Base-by-base conservation (phyloP, 306 rosid species). In the Oemleria cerasiformis region DNA sequence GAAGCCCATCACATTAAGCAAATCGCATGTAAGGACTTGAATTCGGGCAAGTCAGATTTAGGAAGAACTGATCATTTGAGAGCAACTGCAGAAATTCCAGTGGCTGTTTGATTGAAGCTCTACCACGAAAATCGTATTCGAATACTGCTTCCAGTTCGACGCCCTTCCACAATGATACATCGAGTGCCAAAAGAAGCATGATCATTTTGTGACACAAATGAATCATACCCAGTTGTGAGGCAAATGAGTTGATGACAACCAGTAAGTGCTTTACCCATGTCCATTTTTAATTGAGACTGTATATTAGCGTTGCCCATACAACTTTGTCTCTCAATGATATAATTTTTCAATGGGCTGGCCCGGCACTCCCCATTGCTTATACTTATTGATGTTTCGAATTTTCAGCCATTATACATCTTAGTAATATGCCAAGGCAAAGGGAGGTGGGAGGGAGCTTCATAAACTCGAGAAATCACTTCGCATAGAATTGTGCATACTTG, bases 1-100 rank as follows among this genome's bases (percentile, higher is more conserved):
- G 89, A 90, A 66, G 97, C 92, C 75, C 72, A 78, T 48, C 82
- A n/a, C 60, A 73, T 90, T 61, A 85, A 83, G 75, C 68, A 80
- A 84, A 67, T 73, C 44, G 80, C 71, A 25, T 59, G 30, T 34
- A 74, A 77, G 85, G 81, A 73, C 59, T 79, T 79, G 73, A 67
- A 78, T 47, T 53, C 68, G 57, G 74, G 73, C 9, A 23, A 9
- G 40, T 43, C 56, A 56, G 77, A 80, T 54, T 58, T 58, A 25
- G 64, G 74, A 73, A 78, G 61, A 56, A 30, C 54, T 55, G 49
- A 10, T 51, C 79, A 71, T 53, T 45, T 72, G 71, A 75, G 72
- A 74, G 71, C 65, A 63, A 82, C 78, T 79, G 79, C 83, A 68
- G 73, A 75, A 68, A 76, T 79, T 64, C 84, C 81, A 56, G 62